These are phyloP conservation scores for Trichophyton mentagrophytes DNA, from an alignment of 2,329 filamentous ascomycete genomes.

Conservation along the genomic window DNA sequence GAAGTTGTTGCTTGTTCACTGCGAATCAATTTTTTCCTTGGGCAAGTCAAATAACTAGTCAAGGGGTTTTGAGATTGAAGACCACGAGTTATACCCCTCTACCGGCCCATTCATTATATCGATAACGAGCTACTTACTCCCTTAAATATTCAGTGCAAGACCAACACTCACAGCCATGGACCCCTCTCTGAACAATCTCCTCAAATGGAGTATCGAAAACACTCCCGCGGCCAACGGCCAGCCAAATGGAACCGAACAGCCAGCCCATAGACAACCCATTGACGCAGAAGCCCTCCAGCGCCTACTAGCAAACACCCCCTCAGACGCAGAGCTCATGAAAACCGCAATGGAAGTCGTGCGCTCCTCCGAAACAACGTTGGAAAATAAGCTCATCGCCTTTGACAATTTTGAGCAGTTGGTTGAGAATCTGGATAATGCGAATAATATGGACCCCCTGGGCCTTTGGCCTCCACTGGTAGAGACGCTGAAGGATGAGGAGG, in stretches of 20 bases:
- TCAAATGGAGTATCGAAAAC: slow-evolving; percentile 66
- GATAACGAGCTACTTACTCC: no score
- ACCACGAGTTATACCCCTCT: no score
- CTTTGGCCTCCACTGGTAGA: slow-evolving; percentile 72
- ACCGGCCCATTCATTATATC: no score
- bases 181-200: slow-evolving; percentile 59
- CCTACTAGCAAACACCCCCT: slow-evolving; percentile 53
- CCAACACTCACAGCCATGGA: slow-evolving; percentile 29
- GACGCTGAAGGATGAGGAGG: slow-evolving; percentile 55
- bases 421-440: slow-evolving; percentile 90
- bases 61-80: no score
- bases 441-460: slow-evolving; percentile 67
- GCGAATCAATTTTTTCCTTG: background rate
- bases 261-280: slow-evolving; percentile 12
- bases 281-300: slow-evolving; percentile 20
- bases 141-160: background rate
- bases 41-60: background rate
- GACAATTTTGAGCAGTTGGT: slow-evolving; percentile 93
- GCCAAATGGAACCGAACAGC: slow-evolving; percentile 8
- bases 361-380: slow-evolving; percentile 52
- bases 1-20: background rate
- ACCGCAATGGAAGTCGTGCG: slow-evolving; percentile 66
- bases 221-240: slow-evolving; percentile 26
- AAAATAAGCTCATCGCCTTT: slow-evolving; percentile 70
- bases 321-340: slow-evolving; percentile 85